These are phyloP conservation scores for Polyporus tsugae DNA, from an alignment of 1,284 basidiomycete genomes.

Conservation along the genomic window DNA sequence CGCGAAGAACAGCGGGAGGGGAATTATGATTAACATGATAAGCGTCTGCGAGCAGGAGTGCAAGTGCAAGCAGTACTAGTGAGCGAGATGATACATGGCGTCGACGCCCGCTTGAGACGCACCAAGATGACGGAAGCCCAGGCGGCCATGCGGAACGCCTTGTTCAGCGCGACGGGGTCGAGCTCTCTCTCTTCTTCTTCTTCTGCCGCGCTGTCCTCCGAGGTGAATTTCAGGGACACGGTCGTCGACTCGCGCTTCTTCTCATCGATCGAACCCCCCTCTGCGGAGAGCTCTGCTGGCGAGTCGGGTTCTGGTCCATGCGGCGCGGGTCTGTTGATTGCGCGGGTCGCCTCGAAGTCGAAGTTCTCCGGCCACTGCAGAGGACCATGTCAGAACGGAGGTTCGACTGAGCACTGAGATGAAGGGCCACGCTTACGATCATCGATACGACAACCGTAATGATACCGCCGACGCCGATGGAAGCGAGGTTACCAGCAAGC, in stretches of 20 bases:
- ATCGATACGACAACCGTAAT: slow-evolving; percentile 72
- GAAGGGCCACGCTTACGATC: slow-evolving; percentile 51
- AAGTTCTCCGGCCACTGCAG: slow-evolving; percentile 82
- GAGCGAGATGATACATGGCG: background rate
- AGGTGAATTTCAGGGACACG: slow-evolving; percentile 42
- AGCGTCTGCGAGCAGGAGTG: slow-evolving; percentile 53
- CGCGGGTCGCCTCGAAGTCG: slow-evolving; percentile 81
- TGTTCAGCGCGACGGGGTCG: slow-evolving; percentile 66
- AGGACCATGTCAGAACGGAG: background rate
- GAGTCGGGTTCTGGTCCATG: slow-evolving; percentile 30
- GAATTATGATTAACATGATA: slow-evolving; percentile 75
- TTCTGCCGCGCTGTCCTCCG: slow-evolving; percentile 45
- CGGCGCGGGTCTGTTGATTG: slow-evolving; percentile 63
- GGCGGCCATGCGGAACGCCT: slow-evolving; percentile 82
- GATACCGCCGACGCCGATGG: slow-evolving; percentile 85
- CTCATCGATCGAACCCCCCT: slow-evolving; percentile 34
- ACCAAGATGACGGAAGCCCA: slow-evolving; percentile 75
- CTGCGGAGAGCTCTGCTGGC: slow-evolving; percentile 30
- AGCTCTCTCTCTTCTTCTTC: slow-evolving; percentile 63
- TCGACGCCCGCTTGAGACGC: slow-evolving; percentile 36
- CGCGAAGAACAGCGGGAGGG: slow-evolving; percentile 86
- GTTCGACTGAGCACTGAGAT: background rate
- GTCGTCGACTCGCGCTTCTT: slow-evolving; percentile 44
- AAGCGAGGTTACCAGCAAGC: slow-evolving; percentile 89
- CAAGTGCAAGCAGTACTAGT: background rate